Percentiles rank a stretch among this genome's conserved stretches.
Conservation (phyloP, 768 basidiomycete genomes). For the Rhodotorula babjevae region DNA sequence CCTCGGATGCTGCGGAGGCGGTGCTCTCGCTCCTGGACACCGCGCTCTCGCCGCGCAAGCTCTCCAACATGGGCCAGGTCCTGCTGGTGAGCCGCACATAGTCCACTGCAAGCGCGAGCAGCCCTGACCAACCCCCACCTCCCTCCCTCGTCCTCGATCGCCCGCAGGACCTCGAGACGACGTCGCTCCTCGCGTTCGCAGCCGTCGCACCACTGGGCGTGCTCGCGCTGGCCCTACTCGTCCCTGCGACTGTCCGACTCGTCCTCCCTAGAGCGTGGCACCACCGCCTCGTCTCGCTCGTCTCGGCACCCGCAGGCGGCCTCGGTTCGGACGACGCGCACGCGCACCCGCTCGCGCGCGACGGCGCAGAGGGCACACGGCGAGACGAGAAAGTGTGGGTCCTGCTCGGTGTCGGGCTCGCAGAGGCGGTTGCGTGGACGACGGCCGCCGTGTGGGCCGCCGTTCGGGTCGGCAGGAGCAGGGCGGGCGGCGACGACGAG, state of each 20-base stretch:
- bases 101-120: too few species aligned
- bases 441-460: background rate
- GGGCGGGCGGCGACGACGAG: background rate
- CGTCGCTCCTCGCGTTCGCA: background rate
- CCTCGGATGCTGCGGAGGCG: too few species aligned
- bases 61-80: background rate
- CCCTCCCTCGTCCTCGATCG: background rate
- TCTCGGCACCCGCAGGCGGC: background rate
- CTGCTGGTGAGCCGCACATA: background rate
- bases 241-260: background rate
- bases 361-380: background rate
- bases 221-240: background rate
- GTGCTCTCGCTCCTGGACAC: too few species aligned
- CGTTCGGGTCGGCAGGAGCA: background rate
- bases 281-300: background rate
- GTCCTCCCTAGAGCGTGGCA: background rate
- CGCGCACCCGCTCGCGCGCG: background rate
- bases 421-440: background rate
- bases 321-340: too few species aligned
- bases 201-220: background rate
- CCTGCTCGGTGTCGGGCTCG: background rate
- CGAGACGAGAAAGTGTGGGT: background rate
- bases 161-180: background rate
- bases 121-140: background rate
- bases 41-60: too few species aligned